These are phyloP conservation scores for Penicillium palitans DNA, from an alignment of 2,329 filamentous ascomycete genomes.

Conservation along the genomic window DNA sequence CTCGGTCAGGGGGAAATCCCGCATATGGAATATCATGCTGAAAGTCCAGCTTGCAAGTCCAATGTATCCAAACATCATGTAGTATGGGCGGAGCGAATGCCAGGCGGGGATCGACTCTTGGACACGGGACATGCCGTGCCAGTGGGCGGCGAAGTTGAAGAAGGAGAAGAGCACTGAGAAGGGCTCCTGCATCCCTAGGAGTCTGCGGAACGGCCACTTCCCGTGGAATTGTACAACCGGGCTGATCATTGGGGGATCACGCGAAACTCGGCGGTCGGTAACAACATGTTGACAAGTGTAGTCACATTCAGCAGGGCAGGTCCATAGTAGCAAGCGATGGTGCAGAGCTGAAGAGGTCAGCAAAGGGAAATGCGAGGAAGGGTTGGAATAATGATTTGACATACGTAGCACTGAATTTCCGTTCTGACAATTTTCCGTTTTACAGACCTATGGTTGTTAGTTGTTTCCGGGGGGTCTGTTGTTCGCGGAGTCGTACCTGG, in stretches of 20 bases:
- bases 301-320: constrained; percentile 91
- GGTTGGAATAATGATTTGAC: constrained; percentile 31
- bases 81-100: constrained; percentile 79
- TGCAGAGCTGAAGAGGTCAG: constrained; percentile 63
- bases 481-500: constrained; percentile 55
- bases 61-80: constrained; percentile 75
- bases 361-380: constrained; percentile 11
- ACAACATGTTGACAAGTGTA: constrained; percentile 96
- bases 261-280: constrained; percentile 68
- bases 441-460: constrained; percentile 65
- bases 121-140: constrained; percentile 70
- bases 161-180: constrained; percentile 91
- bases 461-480: constrained; percentile 7
- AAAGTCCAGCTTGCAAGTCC: constrained; percentile 83
- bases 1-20: constrained; percentile 84
- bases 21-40: constrained; percentile 87
- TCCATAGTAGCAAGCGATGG: constrained; percentile 87
- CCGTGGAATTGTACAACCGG: constrained; percentile 91
- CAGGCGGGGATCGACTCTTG: constrained; percentile 66
- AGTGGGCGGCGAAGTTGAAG: constrained; percentile 86
- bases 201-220: constrained; percentile 94
- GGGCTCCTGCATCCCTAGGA: constrained; percentile 92
- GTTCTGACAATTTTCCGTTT: constrained; percentile 72
- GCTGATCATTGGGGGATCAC: constrained; percentile 62
- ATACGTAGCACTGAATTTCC: constrained; percentile 70